Evolutionary conservation across 73 alveolate species (phyloP), one percentile per base, ranked within the genome.

Genomic region (Tetrahymena thermophila): DNA sequence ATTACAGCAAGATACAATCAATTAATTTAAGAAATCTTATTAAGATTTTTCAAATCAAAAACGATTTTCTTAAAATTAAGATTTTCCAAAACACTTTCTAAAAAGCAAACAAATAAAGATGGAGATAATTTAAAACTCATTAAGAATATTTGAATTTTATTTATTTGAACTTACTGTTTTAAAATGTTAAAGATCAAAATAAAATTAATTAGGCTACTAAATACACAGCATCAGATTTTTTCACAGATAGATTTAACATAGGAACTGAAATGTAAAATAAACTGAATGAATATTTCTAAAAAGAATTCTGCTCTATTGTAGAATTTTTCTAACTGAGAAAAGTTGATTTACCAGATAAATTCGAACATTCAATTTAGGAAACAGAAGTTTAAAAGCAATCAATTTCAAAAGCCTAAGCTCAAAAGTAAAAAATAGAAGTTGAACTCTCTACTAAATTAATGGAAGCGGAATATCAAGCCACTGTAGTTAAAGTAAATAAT

Each of bases 361-460:
- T 96, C 93, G 98, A 96, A 55, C 95, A 93, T 34, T 95, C 97
- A 17, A 96, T 96, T 55, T 97, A 96, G 85, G 98, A 96, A 94
- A 94, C 97, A 35, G 98, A 96, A 95, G 98, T 96, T 13, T 93
- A 96, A 95, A 96, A 96, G 89, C 96, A 96, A 94, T 97, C 96
- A 85, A 96, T 96, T 93, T 96, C 94, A 56, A 95, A 94, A 94
- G 98, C 98, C 6, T 94, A 95, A 57, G 98, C 98, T 31, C 96
- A 96, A 95, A 96, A 96, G 84, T 93, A 96, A 93, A 96, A 96
- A 93, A 95, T 96, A n/a, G 95, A 95, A 55, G 95, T 96, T 35
- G 98, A 96, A 95, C 96, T 96, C 43, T 97, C 96, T 84, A 96
- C 98, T 14, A 84, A 95, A 93, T 94, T 96, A 55, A 96, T 95